Evolutionary conservation across 768 basidiomycete species (phyloP).

Genomic region (Leccinum subtestaceum): DNA sequence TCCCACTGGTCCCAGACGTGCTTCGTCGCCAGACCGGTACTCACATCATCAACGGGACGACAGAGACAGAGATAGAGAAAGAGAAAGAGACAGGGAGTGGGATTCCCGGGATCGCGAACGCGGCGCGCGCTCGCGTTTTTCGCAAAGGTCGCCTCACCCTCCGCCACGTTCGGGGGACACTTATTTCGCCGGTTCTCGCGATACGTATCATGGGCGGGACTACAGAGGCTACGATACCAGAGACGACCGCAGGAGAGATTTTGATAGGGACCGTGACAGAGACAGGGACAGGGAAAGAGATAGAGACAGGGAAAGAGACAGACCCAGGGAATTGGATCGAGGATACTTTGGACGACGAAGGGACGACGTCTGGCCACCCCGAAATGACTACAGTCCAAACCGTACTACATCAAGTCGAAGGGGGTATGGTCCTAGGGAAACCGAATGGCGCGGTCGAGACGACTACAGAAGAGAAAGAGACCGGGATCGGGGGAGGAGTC

Average conservation of each 20-base stretch:
- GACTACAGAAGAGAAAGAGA: slow-evolving; percentile 23
- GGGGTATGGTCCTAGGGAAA: slow-evolving; percentile 15
- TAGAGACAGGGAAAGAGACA: slow-evolving; percentile 16
- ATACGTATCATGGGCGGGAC: slow-evolving; percentile 19
- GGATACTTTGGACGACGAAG: slow-evolving; percentile 19
- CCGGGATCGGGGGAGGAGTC: slow-evolving; percentile 14
- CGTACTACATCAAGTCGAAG: slow-evolving; percentile 13
- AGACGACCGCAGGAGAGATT: slow-evolving; percentile 27
- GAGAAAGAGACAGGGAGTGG: slow-evolving; percentile 16
- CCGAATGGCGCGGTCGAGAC: slow-evolving; percentile 21
- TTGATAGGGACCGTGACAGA: slow-evolving; percentile 20
- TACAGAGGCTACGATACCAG: slow-evolving; percentile 19
- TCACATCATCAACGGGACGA: slow-evolving; percentile 22
- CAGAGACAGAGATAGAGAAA: slow-evolving; percentile 22
- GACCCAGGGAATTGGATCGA: slow-evolving; percentile 16
- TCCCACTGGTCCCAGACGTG: slow-evolving; percentile 13
- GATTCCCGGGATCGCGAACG: slow-evolving; percentile 15
- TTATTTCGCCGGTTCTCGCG: slow-evolving; percentile 18
- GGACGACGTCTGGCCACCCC: slow-evolving; percentile 16
- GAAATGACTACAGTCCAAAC: slow-evolving; percentile 18
- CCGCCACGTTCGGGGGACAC: slow-evolving; percentile 14
- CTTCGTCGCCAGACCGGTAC: slow-evolving; percentile 25
- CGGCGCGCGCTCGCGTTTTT: slow-evolving; percentile 14
- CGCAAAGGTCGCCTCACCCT: slow-evolving; percentile 14
- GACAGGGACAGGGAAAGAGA: slow-evolving; percentile 19